Base-by-base conservation (phyloP, 345 rosid genomes). In the Raphanus sativus region DNA sequence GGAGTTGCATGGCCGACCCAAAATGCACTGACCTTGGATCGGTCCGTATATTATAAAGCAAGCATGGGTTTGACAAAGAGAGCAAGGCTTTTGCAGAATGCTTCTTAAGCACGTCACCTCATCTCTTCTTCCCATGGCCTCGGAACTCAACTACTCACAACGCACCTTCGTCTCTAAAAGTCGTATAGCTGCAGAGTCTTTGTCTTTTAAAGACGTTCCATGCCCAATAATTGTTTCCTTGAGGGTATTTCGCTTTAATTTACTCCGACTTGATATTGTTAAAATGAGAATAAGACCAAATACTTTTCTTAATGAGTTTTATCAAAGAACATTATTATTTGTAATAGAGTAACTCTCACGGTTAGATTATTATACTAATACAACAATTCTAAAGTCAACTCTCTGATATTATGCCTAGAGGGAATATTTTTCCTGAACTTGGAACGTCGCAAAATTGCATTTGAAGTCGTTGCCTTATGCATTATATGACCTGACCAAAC, bases 321-420 rank as follows among this genome's bases (percentile, higher is more conserved):
- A 55, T 25, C 56, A 34, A 15, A 65, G 28, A 74, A 52, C 11
- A 64, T 4, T 64, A 64, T 24, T 24, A 50, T 50, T 9, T 61
- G 54, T 9, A 28, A 28, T 28, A 65, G 70, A 63, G 63, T 73
- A 52, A 34, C 29, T 50, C 28, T 64, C 16, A 64, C 70, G 62
- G 15, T 63, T 63, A 21, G 55, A 63, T 65, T 21, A 63, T 65
- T 21, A 21, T 21, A 21, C 21, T 21, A 21, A 54, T 34, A 38
- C 38, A 48, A 59, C 8, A 67, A 67, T n/a, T 67, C 62, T n/a
- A 13, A 5, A 42, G 73, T 67, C 73, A 45, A 75, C 73, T 30
- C n/a, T 59, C 34, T 26, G 32, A 25, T 55, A 48, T 55, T 55
- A 10, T 28, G 48, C 67, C 11, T 17, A 11, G 15, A 58, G 25